Conservation (phyloP, 2,329 filamentous ascomycete genomes). For the Aspergillus phoenicis region DNA sequence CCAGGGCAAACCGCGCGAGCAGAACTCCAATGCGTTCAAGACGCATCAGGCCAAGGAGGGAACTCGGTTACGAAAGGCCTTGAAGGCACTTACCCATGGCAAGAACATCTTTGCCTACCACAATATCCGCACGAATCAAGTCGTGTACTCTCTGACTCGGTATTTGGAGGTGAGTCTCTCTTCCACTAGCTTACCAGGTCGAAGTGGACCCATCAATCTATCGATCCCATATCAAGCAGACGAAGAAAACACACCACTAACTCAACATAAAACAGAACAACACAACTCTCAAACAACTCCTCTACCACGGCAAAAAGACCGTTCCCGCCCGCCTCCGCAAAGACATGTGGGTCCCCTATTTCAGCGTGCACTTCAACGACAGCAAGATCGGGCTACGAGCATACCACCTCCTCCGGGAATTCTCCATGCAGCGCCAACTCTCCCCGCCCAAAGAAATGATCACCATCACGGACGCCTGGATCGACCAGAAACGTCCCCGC, state of each 20-base stretch:
- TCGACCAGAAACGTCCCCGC: constrained; percentile 42
- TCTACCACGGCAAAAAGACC: constrained; percentile 67
- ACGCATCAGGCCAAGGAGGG: constrained; percentile 41
- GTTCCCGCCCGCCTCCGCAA: constrained; percentile 60
- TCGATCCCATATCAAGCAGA: background rate
- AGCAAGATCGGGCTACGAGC: constrained; percentile 55
- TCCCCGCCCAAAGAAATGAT: constrained; percentile 50
- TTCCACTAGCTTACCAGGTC: background rate
- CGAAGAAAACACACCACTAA: constrained; percentile 12
- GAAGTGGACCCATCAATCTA: background rate
- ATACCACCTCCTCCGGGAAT: constrained; percentile 62
- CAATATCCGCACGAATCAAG: constrained; percentile 64
- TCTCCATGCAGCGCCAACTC: constrained; percentile 60
- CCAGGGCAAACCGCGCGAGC: constrained; percentile 45
- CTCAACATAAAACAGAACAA: constrained; percentile 45
- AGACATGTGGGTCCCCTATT: constrained; percentile 65
- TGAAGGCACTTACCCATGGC: constrained; percentile 54
- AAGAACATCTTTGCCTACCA: constrained; percentile 65
- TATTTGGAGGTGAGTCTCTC: constrained; percentile 53
- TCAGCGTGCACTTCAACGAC: constrained; percentile 58
- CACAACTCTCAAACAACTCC: constrained; percentile 58
- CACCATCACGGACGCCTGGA: constrained; percentile 47
- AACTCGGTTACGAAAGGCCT: constrained; percentile 47
- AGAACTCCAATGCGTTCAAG: constrained; percentile 47
- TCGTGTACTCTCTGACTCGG: constrained; percentile 63